Evolutionary conservation across 192 early-diverging fungal species (phyloP).

Genomic region (Backusella circina): DNA sequence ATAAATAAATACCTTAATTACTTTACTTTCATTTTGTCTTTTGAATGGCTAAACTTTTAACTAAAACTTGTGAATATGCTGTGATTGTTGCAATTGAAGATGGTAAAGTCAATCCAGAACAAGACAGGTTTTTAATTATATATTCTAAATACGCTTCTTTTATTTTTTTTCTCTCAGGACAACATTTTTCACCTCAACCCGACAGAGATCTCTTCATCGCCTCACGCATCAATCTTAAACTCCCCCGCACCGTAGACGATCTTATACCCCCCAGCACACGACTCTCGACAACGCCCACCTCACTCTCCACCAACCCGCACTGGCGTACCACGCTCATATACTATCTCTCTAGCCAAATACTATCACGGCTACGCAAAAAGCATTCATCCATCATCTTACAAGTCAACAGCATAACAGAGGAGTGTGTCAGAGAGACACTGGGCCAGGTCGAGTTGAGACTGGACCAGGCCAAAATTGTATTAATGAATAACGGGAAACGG

Average conservation of each 20-base stretch:
- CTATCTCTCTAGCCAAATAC: conserved; percentile 21
- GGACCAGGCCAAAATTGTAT: conserved; percentile 20
- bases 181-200: background rate
- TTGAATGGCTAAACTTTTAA: conserved; percentile 26
- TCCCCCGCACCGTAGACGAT: conserved; percentile 20
- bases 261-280: conserved; percentile 23
- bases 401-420: conserved; percentile 2
- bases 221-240: conserved; percentile 14
- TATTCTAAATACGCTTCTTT: no score
- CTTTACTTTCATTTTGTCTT: background rate
- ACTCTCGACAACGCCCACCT: conserved; percentile 7
- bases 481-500: conserved; percentile 19
- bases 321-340: conserved; percentile 27
- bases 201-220: conserved; percentile 18
- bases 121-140: no score
- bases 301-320: background rate
- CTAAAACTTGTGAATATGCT: conserved; percentile 26
- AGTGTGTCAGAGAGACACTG: background rate
- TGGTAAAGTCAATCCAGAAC: conserved; percentile 16
- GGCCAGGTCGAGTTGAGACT: background rate
- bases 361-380: conserved; percentile 10
- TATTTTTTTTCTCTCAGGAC: background rate
- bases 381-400: conserved; percentile 11
- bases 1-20: background rate
- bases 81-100: conserved; percentile 27